Evolutionary conservation across 2,329 filamentous ascomycete genomes (phyloP).

Genomic region (Penicillium griseofulvum): DNA sequence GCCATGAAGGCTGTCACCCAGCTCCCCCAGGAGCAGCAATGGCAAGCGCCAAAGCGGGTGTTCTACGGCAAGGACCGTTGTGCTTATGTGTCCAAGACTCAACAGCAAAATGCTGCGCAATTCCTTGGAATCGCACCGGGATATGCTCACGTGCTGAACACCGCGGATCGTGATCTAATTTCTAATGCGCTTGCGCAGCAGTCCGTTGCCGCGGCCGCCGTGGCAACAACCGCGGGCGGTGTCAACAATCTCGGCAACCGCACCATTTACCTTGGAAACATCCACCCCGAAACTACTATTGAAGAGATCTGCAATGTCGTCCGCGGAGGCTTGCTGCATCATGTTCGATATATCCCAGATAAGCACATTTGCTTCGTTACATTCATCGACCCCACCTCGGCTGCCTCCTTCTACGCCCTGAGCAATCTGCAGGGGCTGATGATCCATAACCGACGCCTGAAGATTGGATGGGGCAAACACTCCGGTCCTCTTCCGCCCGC

Average conservation of each 20-base stretch:
- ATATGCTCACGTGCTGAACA: constrained; percentile 93
- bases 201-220: constrained; percentile 92
- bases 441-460: constrained; percentile 97
- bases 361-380: constrained; percentile 99
- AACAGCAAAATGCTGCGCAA: constrained; percentile 98
- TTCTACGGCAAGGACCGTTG: constrained; percentile 99
- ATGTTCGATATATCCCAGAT: constrained; percentile 98
- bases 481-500: constrained; percentile 93
- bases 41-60: constrained; percentile 91
- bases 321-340: constrained; percentile 88
- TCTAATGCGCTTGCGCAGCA: constrained; percentile 95
- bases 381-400: constrained; percentile 97
- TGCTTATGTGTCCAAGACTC: constrained; percentile 98
- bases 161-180: constrained; percentile 92
- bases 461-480: constrained; percentile 99
- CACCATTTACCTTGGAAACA: constrained; percentile 97
- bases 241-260: constrained; percentile 97
- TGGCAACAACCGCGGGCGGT: constrained; percentile 92
- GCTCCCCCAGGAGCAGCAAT: constrained; percentile 92
- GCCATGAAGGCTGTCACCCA: constrained; percentile 98
- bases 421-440: constrained; percentile 97
- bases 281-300: constrained; percentile 97
- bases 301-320: constrained; percentile 99
- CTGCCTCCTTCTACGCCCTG: constrained; percentile 94
- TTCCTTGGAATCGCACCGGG: constrained; percentile 96